These are phyloP conservation scores for Alternaria alternata DNA, from an alignment of 2,329 filamentous ascomycete genomes.

Conservation along the genomic window DNA sequence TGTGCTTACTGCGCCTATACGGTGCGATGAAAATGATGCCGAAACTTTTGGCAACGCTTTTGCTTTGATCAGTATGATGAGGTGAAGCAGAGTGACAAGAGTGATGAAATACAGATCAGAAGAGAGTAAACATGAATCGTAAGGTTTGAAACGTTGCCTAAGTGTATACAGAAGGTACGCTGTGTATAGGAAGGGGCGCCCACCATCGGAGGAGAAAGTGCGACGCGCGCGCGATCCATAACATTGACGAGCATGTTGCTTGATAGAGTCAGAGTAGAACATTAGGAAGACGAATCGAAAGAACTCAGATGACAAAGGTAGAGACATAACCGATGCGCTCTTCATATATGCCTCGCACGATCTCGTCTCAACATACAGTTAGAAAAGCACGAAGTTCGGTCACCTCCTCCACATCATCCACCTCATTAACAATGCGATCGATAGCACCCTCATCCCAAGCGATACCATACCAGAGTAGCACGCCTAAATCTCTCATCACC, in stretches of 20 bases:
- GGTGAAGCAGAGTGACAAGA: neutral
- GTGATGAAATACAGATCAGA: neutral
- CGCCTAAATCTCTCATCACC: slow-evolving; percentile 61
- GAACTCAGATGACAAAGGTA: neutral
- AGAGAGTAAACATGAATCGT: neutral
- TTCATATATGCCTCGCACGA: neutral
- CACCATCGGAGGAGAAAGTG: slow-evolving; percentile 10
- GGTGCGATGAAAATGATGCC: neutral
- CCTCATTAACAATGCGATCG: slow-evolving; percentile 64
- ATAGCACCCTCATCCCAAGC: slow-evolving; percentile 69
- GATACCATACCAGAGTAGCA: slow-evolving; percentile 70
- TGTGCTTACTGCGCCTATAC: neutral
- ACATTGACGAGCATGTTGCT: neutral
- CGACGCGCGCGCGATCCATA: neutral
- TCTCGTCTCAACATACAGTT: neutral
- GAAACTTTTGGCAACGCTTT: neutral
- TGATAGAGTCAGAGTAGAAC: neutral
- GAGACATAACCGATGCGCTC: neutral
- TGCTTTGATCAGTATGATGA: neutral
- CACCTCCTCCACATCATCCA: slow-evolving; percentile 63
- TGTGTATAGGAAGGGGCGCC: slow-evolving; percentile 18
- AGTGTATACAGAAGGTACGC: slow-evolving; percentile 25
- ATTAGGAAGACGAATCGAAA: neutral
- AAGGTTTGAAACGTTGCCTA: slow-evolving; percentile 14
- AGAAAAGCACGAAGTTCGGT: slow-evolving; percentile 58